These are phyloP conservation scores for Cyclotella sp. DNA, from an alignment of 108 stramenopile genomes.

Conservation along the genomic window DNA sequence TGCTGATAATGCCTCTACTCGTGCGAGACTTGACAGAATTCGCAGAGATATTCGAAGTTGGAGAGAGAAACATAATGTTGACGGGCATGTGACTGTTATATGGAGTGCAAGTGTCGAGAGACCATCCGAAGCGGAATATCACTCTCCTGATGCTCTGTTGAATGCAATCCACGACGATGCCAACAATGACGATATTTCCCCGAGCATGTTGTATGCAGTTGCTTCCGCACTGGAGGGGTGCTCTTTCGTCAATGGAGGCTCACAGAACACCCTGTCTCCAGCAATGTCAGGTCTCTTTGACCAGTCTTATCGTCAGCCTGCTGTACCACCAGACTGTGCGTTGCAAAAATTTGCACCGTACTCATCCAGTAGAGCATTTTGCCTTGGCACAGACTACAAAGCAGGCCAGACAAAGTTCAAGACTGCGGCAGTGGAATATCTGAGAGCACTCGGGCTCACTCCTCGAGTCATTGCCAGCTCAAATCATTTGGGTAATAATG, in stretches of 20 bases:
- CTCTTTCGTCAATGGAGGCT: constrained; percentile 88
- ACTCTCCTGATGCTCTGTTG: constrained; percentile 60
- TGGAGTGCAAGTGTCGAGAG: constrained; percentile 81
- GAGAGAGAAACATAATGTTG: constrained; percentile 54
- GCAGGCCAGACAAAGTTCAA: constrained; percentile 92
- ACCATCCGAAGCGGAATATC: constrained; percentile 56
- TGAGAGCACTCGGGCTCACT: constrained; percentile 73
- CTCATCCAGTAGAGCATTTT: constrained; percentile 56
- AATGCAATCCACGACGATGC: constrained; percentile 53
- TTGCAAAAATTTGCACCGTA: constrained; percentile 49
- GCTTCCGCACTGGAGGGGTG: constrained; percentile 87
- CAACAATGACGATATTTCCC: constrained; percentile 71
- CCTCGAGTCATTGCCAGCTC: constrained; percentile 85
- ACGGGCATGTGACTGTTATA: constrained; percentile 83
- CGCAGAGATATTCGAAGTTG: constrained; percentile 80
- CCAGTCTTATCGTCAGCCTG: constrained; percentile 43
- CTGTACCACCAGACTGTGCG: constrained; percentile 22
- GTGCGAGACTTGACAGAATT: constrained; percentile 67
- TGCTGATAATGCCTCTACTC: constrained; percentile 40
- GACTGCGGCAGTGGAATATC: constrained; percentile 86
- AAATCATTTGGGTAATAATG: constrained; percentile 92
- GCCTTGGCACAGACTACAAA: constrained; percentile 88
- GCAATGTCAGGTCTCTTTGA: constrained; percentile 66
- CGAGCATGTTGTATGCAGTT: constrained; percentile 81
- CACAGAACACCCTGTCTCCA: constrained; percentile 79